phyloP scores from a whole-genome alignment of 2,329 filamentous ascomycete genomes.

The Colletotrichum acutatum region DNA sequence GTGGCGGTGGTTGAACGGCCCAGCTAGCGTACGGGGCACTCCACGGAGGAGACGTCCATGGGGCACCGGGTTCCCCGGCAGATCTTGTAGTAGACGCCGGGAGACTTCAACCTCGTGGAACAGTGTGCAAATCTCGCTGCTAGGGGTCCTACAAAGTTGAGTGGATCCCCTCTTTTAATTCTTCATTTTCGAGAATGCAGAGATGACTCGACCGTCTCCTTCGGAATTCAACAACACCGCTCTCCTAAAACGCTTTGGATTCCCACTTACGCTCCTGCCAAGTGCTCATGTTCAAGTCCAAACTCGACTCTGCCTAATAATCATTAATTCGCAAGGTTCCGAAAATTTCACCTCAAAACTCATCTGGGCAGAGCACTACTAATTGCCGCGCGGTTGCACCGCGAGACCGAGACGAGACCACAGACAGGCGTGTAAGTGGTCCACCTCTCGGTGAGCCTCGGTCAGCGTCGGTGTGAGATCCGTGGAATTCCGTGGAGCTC shows the following conservation, averaged over 20 bases:
- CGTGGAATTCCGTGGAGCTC: not conserved
- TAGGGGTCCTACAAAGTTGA: not conserved
- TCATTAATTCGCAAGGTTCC: not conserved
- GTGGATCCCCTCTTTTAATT: too few relatives aligned
- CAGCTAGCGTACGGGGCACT: not conserved
- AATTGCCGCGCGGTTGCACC: not conserved
- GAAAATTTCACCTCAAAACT: not conserved
- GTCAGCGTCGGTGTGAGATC: not conserved
- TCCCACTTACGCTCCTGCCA: not conserved
- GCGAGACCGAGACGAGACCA: not conserved
- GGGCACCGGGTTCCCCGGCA: too few relatives aligned
- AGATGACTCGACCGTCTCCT: not conserved
- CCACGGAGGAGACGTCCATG: not conserved
- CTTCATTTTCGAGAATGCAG: too few relatives aligned
- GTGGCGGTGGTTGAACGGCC: not conserved
- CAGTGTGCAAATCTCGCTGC: not conserved
- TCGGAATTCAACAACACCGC: not conserved
- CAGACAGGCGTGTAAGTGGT: not conserved
- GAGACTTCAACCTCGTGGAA: not conserved
- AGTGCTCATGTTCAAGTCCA: too few relatives aligned
- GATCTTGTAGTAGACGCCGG: not conserved
- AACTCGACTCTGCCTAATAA: not conserved
- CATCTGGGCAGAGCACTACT: not conserved
- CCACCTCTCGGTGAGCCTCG: not conserved
- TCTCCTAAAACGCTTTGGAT: not conserved